A percentile compares a stretch with the other conserved stretches of the same genome.
These are phyloP conservation scores for Chalciporus chontae DNA, from an alignment of 768 basidiomycete species.

Conservation along the genomic window DNA sequence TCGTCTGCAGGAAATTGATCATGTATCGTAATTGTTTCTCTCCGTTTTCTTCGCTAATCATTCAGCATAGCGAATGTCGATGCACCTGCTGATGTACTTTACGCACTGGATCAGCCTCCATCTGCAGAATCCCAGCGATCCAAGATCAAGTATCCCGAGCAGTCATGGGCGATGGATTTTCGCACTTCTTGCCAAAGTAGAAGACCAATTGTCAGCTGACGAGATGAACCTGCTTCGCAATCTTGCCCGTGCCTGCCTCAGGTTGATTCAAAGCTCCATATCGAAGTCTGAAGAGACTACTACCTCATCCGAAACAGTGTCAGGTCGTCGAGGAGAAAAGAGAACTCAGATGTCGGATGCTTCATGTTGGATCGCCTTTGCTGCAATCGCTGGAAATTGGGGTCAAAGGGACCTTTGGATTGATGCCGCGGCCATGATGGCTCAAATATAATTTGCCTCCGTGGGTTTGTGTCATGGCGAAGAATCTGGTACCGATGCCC, in stretches of 20 bases:
- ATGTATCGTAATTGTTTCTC: slow-evolving; percentile 42
- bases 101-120: slow-evolving; percentile 73
- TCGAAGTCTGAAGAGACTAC: slow-evolving; percentile 20
- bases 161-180: slow-evolving; percentile 78
- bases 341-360: slow-evolving; percentile 36
- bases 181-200: slow-evolving; percentile 63
- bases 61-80: slow-evolving; percentile 51
- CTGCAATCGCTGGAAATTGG: slow-evolving; percentile 66
- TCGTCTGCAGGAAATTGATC: slow-evolving; percentile 58
- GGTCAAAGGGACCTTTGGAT: slow-evolving; percentile 78
- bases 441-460: slow-evolving; percentile 11
- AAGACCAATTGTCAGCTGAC: slow-evolving; percentile 66
- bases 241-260: slow-evolving; percentile 68
- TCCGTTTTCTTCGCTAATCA: slow-evolving; percentile 7
- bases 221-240: slow-evolving; percentile 75
- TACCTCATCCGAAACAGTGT: slow-evolving; percentile 5
- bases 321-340: background rate
- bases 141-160: slow-evolving; percentile 43
- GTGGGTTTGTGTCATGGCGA: background rate
- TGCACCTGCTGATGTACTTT: slow-evolving; percentile 83
- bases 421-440: slow-evolving; percentile 61
- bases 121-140: slow-evolving; percentile 41
- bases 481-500: too few species aligned
- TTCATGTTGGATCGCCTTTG: slow-evolving; percentile 74
- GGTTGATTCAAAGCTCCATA: slow-evolving; percentile 37